Evolutionary conservation across 768 basidiomycete species (phyloP).

Genomic region (Harrya chromipes): DNA sequence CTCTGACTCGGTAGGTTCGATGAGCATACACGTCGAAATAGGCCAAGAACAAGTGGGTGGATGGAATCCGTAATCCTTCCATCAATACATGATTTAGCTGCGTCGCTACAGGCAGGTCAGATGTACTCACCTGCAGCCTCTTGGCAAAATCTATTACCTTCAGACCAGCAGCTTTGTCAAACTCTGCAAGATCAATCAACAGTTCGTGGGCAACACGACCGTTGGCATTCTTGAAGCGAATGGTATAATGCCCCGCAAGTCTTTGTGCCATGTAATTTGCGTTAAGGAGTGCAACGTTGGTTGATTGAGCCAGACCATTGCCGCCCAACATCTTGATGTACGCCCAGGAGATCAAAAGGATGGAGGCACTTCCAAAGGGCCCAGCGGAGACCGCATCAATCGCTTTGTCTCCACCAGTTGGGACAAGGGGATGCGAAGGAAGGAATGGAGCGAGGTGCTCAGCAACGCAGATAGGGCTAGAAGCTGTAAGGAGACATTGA

Average conservation of each 20-base stretch:
- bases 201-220: conserved; percentile 95
- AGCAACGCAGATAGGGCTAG: conserved; percentile 88
- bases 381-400: conserved; percentile 90
- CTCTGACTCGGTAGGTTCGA: conserved; percentile 97
- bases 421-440: conserved; percentile 77
- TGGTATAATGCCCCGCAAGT: conserved; percentile 76
- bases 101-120: background rate
- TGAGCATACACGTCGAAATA: conserved; percentile 93
- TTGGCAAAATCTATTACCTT: conserved; percentile 98
- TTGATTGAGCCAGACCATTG: conserved; percentile 78
- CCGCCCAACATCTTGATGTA: conserved; percentile 99
- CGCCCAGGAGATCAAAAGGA: conserved; percentile 96
- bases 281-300: conserved; percentile 84
- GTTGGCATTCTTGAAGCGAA: conserved; percentile 88
- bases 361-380: conserved; percentile 93
- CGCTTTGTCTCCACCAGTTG: conserved; percentile 60
- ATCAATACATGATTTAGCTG: background rate
- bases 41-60: conserved; percentile 99
- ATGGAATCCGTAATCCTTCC: conserved; percentile 87
- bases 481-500: conserved; percentile 1
- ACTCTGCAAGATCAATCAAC: conserved; percentile 92
- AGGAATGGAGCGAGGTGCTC: conserved; percentile 94
- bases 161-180: conserved; percentile 83
- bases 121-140: conserved; percentile 69
- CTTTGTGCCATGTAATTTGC: conserved; percentile 97